phyloP scores from a whole-genome alignment of 305 asterid species.

The Fraxinus latifolia region DNA sequence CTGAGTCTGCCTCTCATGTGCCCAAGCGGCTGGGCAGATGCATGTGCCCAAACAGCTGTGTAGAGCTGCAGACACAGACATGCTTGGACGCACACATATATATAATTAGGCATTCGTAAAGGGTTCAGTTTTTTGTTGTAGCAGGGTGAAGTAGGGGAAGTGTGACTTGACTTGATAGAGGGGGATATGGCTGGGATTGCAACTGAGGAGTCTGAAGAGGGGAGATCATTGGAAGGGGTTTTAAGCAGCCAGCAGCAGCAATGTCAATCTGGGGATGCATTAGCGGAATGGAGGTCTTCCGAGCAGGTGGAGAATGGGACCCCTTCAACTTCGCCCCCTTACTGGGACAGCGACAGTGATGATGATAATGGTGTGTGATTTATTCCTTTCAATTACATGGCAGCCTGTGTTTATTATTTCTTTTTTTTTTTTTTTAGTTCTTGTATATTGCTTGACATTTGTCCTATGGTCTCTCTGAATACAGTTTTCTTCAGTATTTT shows the following conservation, averaged over 20 bases:
- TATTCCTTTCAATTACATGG: slow-evolving; percentile 6
- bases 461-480: neutral
- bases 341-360: slow-evolving; percentile 78
- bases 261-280: slow-evolving; percentile 61
- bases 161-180: slow-evolving; percentile 51
- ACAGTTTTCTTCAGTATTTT: neutral
- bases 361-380: slow-evolving; percentile 50
- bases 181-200: slow-evolving; percentile 64
- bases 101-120: neutral
- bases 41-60: neutral
- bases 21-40: neutral
- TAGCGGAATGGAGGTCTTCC: slow-evolving; percentile 77
- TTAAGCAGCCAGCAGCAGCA: slow-evolving; percentile 49
- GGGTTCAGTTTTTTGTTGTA: slow-evolving; percentile 24
- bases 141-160: slow-evolving; percentile 50
- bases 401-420: neutral
- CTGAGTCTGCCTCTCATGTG: neutral
- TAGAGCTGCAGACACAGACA: neutral
- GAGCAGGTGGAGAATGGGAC: slow-evolving; percentile 79
- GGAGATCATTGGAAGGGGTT: slow-evolving; percentile 54
- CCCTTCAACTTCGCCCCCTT: slow-evolving; percentile 81
- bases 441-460: neutral
- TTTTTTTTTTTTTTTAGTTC: neutral
- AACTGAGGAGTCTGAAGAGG: slow-evolving; percentile 49
- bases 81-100: neutral